Conservation (phyloP, 805 yeast species). For the Sungouiella thailandica region DNA sequence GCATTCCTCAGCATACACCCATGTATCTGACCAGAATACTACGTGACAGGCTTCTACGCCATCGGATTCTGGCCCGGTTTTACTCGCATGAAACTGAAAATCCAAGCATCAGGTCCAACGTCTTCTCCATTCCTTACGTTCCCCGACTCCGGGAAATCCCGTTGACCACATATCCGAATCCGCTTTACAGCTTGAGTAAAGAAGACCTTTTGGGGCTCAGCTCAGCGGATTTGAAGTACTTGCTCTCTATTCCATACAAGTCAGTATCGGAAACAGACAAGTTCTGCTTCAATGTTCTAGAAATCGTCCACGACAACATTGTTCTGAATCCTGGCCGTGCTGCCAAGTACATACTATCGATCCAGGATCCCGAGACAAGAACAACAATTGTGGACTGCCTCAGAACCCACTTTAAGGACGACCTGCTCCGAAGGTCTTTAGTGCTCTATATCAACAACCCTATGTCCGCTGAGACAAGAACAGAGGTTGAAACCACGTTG, state of each 20-base stretch:
- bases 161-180: conserved; percentile 27
- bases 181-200: conserved; percentile 26
- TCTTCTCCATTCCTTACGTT: no score
- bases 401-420: conserved; percentile 11
- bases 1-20: no score
- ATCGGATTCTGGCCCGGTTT: no score
- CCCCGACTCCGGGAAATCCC: conserved; percentile 13
- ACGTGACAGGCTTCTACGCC: no score
- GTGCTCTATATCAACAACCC: conserved; percentile 25
- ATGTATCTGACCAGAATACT: no score
- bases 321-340: conserved; percentile 21
- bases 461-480: conserved; percentile 10
- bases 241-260: conserved; percentile 22
- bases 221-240: conserved; percentile 19
- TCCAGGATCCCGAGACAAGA: conserved; percentile 17
- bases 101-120: conserved; percentile 2
- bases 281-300: conserved; percentile 26
- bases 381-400: conserved; percentile 15
- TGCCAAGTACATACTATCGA: conserved; percentile 16
- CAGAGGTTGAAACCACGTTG: conserved; percentile 16
- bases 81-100: no score
- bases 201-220: conserved; percentile 21
- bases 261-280: conserved; percentile 20
- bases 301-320: conserved; percentile 26
- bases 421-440: conserved; percentile 22